Base-by-base conservation (phyloP, 495 filamentous ascomycete genomes). In the Neurospora sp. region DNA sequence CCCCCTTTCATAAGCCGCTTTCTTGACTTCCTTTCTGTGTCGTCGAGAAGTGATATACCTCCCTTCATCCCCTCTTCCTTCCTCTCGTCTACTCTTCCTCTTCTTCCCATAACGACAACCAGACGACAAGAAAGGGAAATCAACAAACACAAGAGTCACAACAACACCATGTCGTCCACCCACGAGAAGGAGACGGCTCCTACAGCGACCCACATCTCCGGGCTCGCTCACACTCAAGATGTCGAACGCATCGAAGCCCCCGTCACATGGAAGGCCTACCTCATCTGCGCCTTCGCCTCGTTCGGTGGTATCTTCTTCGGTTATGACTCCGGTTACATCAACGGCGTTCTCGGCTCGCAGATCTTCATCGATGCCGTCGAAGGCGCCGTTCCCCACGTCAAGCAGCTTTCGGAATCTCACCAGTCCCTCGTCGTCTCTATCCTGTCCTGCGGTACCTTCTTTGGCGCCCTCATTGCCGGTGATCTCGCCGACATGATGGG, bases 371-470 rank as follows among this genome's bases (percentile, higher is more conserved):
- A 83, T 18, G 78, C 82, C 46, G 84, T 87, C 78, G 84, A 85
- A 77, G 75, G 77, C 72, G 1, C 31, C 76, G 70, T 18, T 72
- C 75, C 73, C 74, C 74, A 69, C 5, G 1, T 4, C 6, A 0
- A 31, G 2, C 75, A n/a, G 8, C 54, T 86, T 49, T 77, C 70
- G 9, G 77, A 81, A 31, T 77, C 76, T 20, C 72, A 85, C 77
- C 87, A 88, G 76, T 90, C 89, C 7, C 85, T 93, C 39, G 92
- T 92, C 77, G 89, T 89, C 75, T 92, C 91, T 38, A 92, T 93
- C 76, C 87, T 93, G 27, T 93, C 91, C 38, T 87, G 86, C 76
- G 91, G 91, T 77, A 93, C 91, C 73, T 93, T 93, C 87, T 90
- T 93, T 75, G 91, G 91, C 75, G 90, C 91, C 73, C 79, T 93